Percentiles rank a stretch among this genome's conserved stretches.
Conservation (phyloP, 176 grass and related monocot species). For the Musa troglodytarum region DNA sequence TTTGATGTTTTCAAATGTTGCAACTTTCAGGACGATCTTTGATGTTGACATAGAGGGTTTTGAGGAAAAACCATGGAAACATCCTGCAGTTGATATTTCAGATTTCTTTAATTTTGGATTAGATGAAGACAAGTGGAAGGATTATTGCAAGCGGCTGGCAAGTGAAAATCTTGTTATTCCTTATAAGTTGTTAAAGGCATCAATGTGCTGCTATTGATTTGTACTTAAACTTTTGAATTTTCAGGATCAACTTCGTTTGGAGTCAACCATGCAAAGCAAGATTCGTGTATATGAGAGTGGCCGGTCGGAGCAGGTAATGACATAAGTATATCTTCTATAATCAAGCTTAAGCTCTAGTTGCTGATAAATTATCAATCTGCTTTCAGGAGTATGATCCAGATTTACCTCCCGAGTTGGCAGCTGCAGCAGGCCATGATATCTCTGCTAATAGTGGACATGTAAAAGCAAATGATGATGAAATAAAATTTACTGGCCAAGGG, state of each 20-base stretch:
- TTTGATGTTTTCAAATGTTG: conserved; percentile 16
- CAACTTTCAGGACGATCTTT: conserved; percentile 53
- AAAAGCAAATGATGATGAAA: conserved; percentile 38
- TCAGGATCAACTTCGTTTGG: conserved; percentile 76
- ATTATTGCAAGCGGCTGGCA: conserved; percentile 83
- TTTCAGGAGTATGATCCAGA: conserved; percentile 90
- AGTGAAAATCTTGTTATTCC: conserved; percentile 28
- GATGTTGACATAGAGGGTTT: conserved; percentile 82
- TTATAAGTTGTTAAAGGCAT: background rate
- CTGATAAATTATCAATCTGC: conserved; percentile 18
- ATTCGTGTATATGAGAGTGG: conserved; percentile 98
- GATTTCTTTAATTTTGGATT: conserved; percentile 94
- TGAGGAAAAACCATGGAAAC: conserved; percentile 98
- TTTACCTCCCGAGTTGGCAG: conserved; percentile 95
- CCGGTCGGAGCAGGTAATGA: conserved; percentile 68
- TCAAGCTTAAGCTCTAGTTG: conserved; percentile 2
- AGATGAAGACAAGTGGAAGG: conserved; percentile 93
- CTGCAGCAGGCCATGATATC: conserved; percentile 58
- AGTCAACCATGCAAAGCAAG: conserved; percentile 99
- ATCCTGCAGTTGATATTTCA: conserved; percentile 71
- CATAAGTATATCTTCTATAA: conserved; percentile 22
- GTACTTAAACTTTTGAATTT: conserved; percentile 26
- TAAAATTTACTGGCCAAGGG: conserved; percentile 53
- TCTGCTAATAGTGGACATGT: conserved; percentile 39
- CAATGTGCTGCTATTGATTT: conserved; percentile 4